Evolutionary conservation across 2,329 filamentous ascomycete species (phyloP).

Genomic region (Cyanodermella asteris): DNA sequence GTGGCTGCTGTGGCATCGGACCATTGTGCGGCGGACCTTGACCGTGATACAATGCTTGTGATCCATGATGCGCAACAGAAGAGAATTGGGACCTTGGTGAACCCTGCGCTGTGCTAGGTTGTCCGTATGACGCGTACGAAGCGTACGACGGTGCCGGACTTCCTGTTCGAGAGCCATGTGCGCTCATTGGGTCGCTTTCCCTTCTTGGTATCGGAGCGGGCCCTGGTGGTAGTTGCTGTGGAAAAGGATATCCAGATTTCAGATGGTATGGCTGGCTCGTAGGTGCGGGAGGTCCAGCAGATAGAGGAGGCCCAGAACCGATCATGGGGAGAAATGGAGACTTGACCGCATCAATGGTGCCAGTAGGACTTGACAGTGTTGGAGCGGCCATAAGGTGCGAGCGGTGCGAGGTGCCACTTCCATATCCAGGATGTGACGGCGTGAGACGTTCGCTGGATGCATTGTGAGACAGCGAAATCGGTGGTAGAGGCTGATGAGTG

Average conservation of each 20-base stretch:
- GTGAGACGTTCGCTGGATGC: slow-evolving; percentile 4
- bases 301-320: slow-evolving; percentile 1
- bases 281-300: slow-evolving; percentile 1
- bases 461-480: slow-evolving; percentile 6
- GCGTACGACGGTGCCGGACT: background rate
- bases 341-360: slow-evolving; percentile 7
- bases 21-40: slow-evolving; percentile 4
- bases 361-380: slow-evolving; percentile 5
- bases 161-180: too few species aligned
- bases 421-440: slow-evolving; percentile 3
- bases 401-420: slow-evolving; percentile 4
- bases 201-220: background rate
- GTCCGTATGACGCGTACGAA: background rate
- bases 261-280: slow-evolving; percentile 6
- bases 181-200: too few species aligned
- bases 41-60: slow-evolving; percentile 1
- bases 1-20: slow-evolving; percentile 7
- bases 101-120: too few species aligned
- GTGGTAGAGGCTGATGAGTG: slow-evolving; percentile 5
- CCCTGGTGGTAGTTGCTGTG: background rate
- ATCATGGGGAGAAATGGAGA: slow-evolving; percentile 6
- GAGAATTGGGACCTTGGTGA: too few species aligned
- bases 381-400: slow-evolving; percentile 5
- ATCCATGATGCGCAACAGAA: too few species aligned
- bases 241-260: background rate